Evolutionary conservation across 2,329 filamentous ascomycete genomes (phyloP), one percentile per base, ranked within the genome.

Genomic region (Fusarium sp.): DNA sequence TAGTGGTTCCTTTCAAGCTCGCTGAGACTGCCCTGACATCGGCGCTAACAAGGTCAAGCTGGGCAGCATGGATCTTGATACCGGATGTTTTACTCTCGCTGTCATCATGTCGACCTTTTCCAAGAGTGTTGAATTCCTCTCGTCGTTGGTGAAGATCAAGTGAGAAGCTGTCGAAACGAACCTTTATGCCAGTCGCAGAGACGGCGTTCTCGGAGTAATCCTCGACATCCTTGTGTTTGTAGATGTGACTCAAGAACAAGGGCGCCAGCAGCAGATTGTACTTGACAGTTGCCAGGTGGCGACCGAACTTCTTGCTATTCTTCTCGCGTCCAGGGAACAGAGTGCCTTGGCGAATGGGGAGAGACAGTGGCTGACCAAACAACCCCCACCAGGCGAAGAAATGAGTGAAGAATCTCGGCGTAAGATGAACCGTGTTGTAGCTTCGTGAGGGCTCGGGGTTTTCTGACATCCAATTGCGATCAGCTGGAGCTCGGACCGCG

Each of bases 301-400:
- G 91, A 16, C 96, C 96, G 81, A 99, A 99, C 81, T 99, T 99
- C 85, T 99, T 99, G 87, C 95, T 98, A 54, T 95, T 97, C 86
- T 98, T 98, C 77, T 98, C 97, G 27, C 95, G 90, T 0, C 95
- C 95, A 7, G 95, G 96, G 91, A 95, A 99, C 4, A 99, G 88
- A 56, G 90, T 89, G 18, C 97, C 97, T 85, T 99, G 97, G 1
- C 97, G 94, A 66, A 99, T 93, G 13, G 97, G 97, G 31, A 99
- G 87, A 13, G 96, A 97, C 92, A 98, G 95, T 10, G 96, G 93
- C 2, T 96, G 95, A 10, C 95, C 95, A 83, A 99, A 99, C 76
- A 98, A 91, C 1, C 94, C 96, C 95, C 95, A 98, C 97, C 97
- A 99, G 66, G 92, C 91, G 85, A 95, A 98, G 86, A 99, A 99